Percentiles rank a stretch among this genome's conserved stretches.
These are phyloP conservation scores for Penicillium aurantiogriseum DNA, from an alignment of 2,329 filamentous ascomycete species.

Conservation along the genomic window DNA sequence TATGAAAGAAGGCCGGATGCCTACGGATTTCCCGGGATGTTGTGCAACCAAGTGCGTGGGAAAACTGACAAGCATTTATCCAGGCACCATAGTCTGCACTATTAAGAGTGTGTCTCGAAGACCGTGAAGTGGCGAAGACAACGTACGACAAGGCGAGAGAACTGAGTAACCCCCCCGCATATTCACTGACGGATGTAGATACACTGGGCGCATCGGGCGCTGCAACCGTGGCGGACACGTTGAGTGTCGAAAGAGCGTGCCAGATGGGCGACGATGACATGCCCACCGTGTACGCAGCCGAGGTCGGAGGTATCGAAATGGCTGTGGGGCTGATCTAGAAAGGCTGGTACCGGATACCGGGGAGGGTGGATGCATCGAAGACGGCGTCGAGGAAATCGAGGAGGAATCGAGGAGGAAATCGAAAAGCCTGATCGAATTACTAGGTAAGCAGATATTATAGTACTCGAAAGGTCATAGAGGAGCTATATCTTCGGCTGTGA, in stretches of 20 bases:
- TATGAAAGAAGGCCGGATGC: not conserved
- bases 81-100: not conserved
- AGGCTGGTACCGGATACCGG: not conserved
- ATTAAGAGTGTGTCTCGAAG: not conserved
- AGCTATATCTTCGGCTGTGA: not conserved
- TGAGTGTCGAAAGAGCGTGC: not conserved
- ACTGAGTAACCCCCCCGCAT: no score
- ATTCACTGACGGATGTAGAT: not conserved
- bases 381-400: not conserved
- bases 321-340: not conserved
- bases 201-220: not conserved
- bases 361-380: not conserved
- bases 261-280: not conserved
- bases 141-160: not conserved
- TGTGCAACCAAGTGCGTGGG: not conserved
- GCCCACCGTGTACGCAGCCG: not conserved
- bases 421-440: not conserved
- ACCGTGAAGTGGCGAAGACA: not conserved
- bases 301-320: not conserved
- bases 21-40: not conserved
- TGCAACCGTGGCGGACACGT: not conserved
- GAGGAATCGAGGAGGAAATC: not conserved
- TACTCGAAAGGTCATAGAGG: not conserved
- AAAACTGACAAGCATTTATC: not conserved
- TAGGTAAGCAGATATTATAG: not conserved